Conservation (phyloP, 2,329 filamentous ascomycete genomes). For the Lachnellula arida region DNA sequence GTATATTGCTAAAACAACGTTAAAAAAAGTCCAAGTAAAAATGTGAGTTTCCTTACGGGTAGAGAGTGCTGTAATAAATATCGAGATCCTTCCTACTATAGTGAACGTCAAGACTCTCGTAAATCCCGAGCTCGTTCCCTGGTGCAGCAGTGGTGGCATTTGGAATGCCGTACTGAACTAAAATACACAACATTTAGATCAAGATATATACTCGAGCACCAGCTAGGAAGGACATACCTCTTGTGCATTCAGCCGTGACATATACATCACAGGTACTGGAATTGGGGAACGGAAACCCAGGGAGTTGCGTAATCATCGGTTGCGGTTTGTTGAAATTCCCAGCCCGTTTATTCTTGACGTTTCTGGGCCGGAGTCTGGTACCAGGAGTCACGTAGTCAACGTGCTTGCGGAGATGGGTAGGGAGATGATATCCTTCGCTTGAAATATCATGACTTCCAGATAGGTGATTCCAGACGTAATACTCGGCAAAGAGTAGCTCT, state of each 20-base stretch:
- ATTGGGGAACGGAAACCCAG: conserved; percentile 21
- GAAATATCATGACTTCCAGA: conserved; percentile 35
- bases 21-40: background rate
- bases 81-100: conserved; percentile 42
- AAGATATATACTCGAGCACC: background rate
- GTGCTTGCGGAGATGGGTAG: conserved; percentile 41
- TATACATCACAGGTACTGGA: conserved; percentile 21
- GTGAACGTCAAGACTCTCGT: conserved; percentile 40
- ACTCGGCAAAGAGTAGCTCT: conserved; percentile 40
- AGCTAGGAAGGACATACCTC: conserved; percentile 12
- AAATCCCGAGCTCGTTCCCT: conserved; percentile 44
- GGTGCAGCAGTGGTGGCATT: conserved; percentile 30
- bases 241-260: conserved; percentile 22
- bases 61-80: conserved; percentile 36
- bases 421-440: conserved; percentile 43
- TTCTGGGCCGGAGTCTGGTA: conserved; percentile 39
- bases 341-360: conserved; percentile 11
- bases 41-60: conserved; percentile 16
- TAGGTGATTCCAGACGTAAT: conserved; percentile 55
- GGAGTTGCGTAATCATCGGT: conserved; percentile 20
- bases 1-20: conserved; percentile 29
- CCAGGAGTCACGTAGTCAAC: conserved; percentile 55
- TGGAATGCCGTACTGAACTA: conserved; percentile 41
- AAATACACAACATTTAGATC: conserved; percentile 1
- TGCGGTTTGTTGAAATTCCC: conserved; percentile 5